Evolutionary conservation across 1,284 basidiomycete species (phyloP).

Genomic region (Pascua guehoae): DNA sequence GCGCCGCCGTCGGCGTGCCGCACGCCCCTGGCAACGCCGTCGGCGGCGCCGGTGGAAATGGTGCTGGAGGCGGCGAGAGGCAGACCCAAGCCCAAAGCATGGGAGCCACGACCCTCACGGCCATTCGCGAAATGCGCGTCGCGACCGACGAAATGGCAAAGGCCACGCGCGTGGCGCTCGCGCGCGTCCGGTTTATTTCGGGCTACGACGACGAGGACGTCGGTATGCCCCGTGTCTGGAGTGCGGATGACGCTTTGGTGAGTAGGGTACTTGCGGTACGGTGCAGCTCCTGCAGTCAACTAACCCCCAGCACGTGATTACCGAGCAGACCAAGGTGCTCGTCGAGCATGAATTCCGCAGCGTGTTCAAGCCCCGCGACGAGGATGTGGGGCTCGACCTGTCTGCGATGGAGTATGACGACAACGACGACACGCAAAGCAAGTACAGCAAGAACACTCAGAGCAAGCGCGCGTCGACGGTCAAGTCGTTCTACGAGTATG

Average conservation of each 20-base stretch:
- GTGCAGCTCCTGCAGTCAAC: not conserved
- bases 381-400: conserved; percentile 1
- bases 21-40: no score
- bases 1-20: no score
- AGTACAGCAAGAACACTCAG: not conserved
- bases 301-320: conserved; percentile 24
- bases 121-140: no score
- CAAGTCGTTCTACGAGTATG: no score
- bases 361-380: conserved; percentile 27
- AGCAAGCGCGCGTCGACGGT: no score
- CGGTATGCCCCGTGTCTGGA: conserved; percentile 28
- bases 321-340: conserved; percentile 32
- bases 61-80: no score
- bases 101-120: no score
- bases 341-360: conserved; percentile 39
- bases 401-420: conserved; percentile 1
- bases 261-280: conserved; percentile 8
- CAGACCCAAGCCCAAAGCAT: no score
- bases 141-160: conserved; percentile 13
- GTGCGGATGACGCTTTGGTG: conserved; percentile 35
- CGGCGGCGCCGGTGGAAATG: no score
- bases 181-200: conserved; percentile 23
- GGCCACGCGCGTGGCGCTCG: conserved; percentile 18
- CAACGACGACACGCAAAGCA: not conserved
- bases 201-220: conserved; percentile 27